Evolutionary conservation across 2,329 filamentous ascomycete species (phyloP).

Genomic region (Emergomyces orientalis): DNA sequence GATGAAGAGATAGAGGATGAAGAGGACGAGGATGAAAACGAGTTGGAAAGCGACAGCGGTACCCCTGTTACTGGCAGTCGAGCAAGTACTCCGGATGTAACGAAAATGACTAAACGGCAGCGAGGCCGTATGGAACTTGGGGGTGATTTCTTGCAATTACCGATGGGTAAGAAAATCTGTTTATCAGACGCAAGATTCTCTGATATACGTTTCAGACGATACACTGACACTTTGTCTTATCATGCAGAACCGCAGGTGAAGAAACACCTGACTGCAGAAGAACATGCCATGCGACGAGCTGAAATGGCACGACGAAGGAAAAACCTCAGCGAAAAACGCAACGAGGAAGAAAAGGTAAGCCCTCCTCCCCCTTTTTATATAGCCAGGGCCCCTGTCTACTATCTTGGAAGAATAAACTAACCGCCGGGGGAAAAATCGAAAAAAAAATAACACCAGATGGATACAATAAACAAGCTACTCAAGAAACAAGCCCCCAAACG

Average conservation of each 20-base stretch:
- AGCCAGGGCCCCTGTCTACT: not conserved
- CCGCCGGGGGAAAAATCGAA: no score
- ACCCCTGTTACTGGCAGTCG: slow-evolving; percentile 44
- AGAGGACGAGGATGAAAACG: slow-evolving; percentile 33
- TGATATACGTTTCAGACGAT: not conserved
- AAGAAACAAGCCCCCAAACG: slow-evolving; percentile 57
- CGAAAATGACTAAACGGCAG: slow-evolving; percentile 60
- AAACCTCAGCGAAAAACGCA: slow-evolving; percentile 66
- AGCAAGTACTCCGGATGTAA: slow-evolving; percentile 52
- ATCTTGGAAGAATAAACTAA: not conserved
- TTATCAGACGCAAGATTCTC: not conserved
- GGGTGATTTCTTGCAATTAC: slow-evolving; percentile 44
- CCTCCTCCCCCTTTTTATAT: not conserved
- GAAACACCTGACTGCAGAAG: slow-evolving; percentile 63
- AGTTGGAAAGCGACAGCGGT: slow-evolving; percentile 34
- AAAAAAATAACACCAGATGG: slow-evolving; percentile 50
- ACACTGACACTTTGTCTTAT: not conserved
- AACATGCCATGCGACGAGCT: slow-evolving; percentile 61
- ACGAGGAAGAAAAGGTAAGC: slow-evolving; percentile 63
- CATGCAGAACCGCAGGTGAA: slow-evolving; percentile 57
- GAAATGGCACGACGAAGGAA: slow-evolving; percentile 67
- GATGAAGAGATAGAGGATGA: slow-evolving; percentile 29
- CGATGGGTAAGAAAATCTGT: slow-evolving; percentile 42
- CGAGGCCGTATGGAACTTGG: slow-evolving; percentile 49
- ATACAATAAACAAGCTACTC: slow-evolving; percentile 58